Percentiles rank a stretch among this genome's conserved stretches.
Evolutionary conservation across 192 early-diverging fungal genomes (phyloP).

Genomic region (Rhizophlyctis rosea): DNA sequence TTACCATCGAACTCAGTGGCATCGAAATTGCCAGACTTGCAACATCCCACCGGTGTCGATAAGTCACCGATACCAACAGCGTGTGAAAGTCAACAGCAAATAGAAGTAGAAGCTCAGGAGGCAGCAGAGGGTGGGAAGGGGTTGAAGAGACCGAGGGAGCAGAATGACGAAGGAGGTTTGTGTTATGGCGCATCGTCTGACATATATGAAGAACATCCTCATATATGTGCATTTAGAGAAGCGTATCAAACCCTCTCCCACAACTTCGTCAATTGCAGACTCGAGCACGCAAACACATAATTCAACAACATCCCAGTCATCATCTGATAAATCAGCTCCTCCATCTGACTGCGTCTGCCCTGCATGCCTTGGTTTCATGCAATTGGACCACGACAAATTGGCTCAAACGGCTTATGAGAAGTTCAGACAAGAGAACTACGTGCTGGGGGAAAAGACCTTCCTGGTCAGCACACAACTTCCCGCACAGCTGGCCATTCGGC

Average conservation of each 20-base stretch:
- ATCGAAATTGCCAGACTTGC: neutral
- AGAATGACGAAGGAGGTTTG: neutral
- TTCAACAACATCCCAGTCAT: neutral
- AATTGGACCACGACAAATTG: conserved; percentile 8
- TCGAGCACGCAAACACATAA: neutral
- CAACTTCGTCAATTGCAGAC: neutral
- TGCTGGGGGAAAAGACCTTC: conserved; percentile 22
- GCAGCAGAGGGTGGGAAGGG: too few relatives aligned
- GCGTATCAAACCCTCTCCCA: neutral
- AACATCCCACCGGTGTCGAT: neutral
- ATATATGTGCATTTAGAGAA: too few relatives aligned
- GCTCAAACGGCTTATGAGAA: conserved; percentile 4
- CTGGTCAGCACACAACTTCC: conserved; percentile 34
- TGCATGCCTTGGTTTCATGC: conserved; percentile 43
- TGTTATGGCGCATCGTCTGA: neutral
- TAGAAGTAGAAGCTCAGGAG: neutral
- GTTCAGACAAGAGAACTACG: conserved; percentile 10
- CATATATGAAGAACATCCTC: too few relatives aligned
- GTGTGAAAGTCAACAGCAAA: neutral
- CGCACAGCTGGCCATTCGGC: conserved; percentile 36
- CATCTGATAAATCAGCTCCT: neutral
- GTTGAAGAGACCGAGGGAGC: too few relatives aligned
- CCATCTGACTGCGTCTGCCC: conserved; percentile 21
- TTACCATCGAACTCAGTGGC: neutral
- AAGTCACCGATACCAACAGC: neutral